Conservation (phyloP, 108 stramenopile genomes). For the Conticribra weissflogii region DNA sequence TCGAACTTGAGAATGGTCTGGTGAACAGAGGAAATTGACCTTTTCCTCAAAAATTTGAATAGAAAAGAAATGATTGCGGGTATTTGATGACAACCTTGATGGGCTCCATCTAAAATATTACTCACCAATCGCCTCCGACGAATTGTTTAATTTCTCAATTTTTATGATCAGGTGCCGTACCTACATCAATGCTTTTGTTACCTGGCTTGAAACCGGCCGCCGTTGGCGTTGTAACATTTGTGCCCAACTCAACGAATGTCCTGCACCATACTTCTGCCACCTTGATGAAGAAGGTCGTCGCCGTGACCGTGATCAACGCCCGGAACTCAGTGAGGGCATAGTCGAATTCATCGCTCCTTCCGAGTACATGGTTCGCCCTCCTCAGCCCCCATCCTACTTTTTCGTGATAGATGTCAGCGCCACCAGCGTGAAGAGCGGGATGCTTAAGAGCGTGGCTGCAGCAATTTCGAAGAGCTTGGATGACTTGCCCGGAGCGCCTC, state of each 20-base stretch:
- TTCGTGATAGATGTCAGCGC: constrained; percentile 96
- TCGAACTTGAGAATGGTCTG: too few relatives aligned
- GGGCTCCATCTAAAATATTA: too few relatives aligned
- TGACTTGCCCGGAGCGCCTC: constrained; percentile 83
- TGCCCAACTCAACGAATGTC: constrained; percentile 90
- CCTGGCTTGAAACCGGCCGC: constrained; percentile 95
- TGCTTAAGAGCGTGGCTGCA: constrained; percentile 79
- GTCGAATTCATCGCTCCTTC: constrained; percentile 94
- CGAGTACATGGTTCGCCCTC: constrained; percentile 99
- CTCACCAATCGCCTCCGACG: too few relatives aligned
- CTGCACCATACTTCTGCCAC: constrained; percentile 95
- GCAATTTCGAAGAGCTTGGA: constrained; percentile 89
- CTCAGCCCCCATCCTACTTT: constrained; percentile 96
- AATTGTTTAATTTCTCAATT: too few relatives aligned
- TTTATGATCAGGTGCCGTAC: constrained; percentile 80
- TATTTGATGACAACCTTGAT: too few relatives aligned
- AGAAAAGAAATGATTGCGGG: too few relatives aligned
- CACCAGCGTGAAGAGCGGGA: constrained; percentile 84
- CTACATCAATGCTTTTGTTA: constrained; percentile 99
- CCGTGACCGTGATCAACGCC: constrained; percentile 86
- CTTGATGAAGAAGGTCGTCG: constrained; percentile 91
- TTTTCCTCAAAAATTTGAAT: too few relatives aligned
- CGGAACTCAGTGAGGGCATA: constrained; percentile 87
- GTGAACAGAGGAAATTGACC: too few relatives aligned
- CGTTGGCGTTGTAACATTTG: constrained; percentile 99